Base-by-base conservation (phyloP, 805 yeast species). In the Diddensiella santjacobensis region DNA sequence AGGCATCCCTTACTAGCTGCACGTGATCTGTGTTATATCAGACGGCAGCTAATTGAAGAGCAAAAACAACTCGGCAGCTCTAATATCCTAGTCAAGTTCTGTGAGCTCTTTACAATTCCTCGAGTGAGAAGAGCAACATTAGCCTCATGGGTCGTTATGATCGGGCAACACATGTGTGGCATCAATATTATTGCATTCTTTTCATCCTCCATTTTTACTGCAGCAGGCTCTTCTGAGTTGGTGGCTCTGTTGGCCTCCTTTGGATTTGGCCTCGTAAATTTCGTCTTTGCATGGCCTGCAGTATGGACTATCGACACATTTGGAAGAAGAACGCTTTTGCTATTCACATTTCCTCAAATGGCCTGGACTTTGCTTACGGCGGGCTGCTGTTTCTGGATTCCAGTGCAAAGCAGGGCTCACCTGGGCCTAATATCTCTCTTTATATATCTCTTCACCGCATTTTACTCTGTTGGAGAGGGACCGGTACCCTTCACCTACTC, bases 111-210 rank as follows among this genome's bases (percentile, higher is more conserved):
- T 61, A 76, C 84, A 0, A 72, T 84, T 36, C 77, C 93, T 65
- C 79, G 96, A 71, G 84, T 84, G 64, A 79, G 95, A 68, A 84
- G 87, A 60, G 95, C 91, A 47, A 80, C 87, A 5, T 57, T 83
- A 47, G 95, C 87, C 50, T 80, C 93, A 3, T 82, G 83, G 77
- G 74, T 86, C 53, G 87, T 83, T 51, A 87, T 88, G 80, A 84
- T 86, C 62, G 83, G 83, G 84, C 95, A 87, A 70, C 95, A 87
- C 64, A 84, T 87, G 70, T 87, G 95, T 68, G 95, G 95, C 57
- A 79, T 87, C 64, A 87, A 87, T 61, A 90, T 87, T 47, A 85
- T 87, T 65, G 89, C 93, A 18, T 84, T 86, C 67, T 87, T 85
- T 66, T 84, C 93, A 0, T 81, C 91, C 0, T 73, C 85, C 10